These are phyloP conservation scores for Xanthoconium separans DNA, from an alignment of 1,284 basidiomycete genomes.

Conservation along the genomic window DNA sequence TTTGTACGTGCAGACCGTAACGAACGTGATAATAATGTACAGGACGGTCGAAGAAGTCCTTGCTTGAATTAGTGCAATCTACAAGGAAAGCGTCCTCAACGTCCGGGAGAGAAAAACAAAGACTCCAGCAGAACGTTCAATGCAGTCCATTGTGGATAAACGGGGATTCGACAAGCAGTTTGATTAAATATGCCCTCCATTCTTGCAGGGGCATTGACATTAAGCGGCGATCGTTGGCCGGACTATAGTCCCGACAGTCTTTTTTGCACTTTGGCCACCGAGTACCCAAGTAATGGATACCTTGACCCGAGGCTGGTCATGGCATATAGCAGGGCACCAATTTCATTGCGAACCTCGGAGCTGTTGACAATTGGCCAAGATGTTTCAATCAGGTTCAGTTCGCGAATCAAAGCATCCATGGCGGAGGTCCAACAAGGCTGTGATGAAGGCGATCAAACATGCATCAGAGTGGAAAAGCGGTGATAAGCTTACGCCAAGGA, in stretches of 20 bases:
- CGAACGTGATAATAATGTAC: conserved; percentile 12
- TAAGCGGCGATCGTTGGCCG: conserved; percentile 5
- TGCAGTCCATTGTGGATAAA: conserved; percentile 14
- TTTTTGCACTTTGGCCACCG: conserved; percentile 44
- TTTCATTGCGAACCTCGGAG: conserved; percentile 57
- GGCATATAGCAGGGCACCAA: conserved; percentile 58
- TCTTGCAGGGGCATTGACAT: background rate
- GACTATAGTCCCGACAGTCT: conserved; percentile 39
- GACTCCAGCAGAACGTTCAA: conserved; percentile 6
- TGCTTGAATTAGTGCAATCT: conserved; percentile 7
- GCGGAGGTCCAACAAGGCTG: conserved; percentile 71
- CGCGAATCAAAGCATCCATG: conserved; percentile 62
- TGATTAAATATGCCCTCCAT: background rate
- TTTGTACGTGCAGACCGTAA: conserved; percentile 21
- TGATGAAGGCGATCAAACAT: conserved; percentile 8
- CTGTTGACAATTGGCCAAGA: conserved; percentile 59
- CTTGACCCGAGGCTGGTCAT: conserved; percentile 58
- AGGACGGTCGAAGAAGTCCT: conserved; percentile 10
- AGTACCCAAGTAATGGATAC: conserved; percentile 60
- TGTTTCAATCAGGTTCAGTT: conserved; percentile 56
- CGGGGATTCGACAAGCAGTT: background rate
- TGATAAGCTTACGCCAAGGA: conserved; percentile 58
- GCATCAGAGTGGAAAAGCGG: conserved; percentile 1
- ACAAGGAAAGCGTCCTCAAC: conserved; percentile 7
- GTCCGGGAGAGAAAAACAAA: conserved; percentile 4